Conservation (phyloP, 495 filamentous ascomycete species). For the Lophiotrema nucula region DNA sequence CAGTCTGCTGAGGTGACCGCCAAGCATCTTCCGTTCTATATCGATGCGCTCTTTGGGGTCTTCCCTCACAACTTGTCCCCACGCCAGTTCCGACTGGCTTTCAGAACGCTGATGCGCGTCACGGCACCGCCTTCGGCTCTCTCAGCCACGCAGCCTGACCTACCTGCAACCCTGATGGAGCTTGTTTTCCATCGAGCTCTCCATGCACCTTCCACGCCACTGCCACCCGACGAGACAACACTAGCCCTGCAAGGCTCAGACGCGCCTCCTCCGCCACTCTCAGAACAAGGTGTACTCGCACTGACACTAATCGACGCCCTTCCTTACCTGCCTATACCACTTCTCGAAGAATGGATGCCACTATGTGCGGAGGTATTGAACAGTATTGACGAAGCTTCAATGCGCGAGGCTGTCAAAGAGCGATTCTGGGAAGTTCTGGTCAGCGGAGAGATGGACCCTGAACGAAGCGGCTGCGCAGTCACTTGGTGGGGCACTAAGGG, state of each 20-base stretch:
- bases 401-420: constrained; percentile 65
- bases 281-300: constrained; percentile 77
- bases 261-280: constrained; percentile 49
- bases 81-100: constrained; percentile 89
- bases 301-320: constrained; percentile 82
- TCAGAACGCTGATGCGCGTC: constrained; percentile 84
- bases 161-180: constrained; percentile 79
- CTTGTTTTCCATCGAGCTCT: constrained; percentile 69
- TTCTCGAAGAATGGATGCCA: constrained; percentile 76
- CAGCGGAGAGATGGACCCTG: constrained; percentile 88
- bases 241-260: constrained; percentile 35
- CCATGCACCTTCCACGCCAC: constrained; percentile 52
- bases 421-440: constrained; percentile 84
- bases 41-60: constrained; percentile 77
- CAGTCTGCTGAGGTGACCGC: constrained; percentile 69
- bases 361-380: constrained; percentile 68
- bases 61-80: constrained; percentile 82
- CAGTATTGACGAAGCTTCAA: constrained; percentile 55
- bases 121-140: constrained; percentile 78
- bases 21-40: constrained; percentile 78
- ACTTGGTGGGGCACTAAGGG: constrained; percentile 82
- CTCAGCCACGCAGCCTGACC: constrained; percentile 65
- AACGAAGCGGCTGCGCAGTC: constrained; percentile 74
- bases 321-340: constrained; percentile 64
- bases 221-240: constrained; percentile 40